Evolutionary conservation across 768 basidiomycete species (phyloP).

Genomic region (Hemileccinum impolitum): DNA sequence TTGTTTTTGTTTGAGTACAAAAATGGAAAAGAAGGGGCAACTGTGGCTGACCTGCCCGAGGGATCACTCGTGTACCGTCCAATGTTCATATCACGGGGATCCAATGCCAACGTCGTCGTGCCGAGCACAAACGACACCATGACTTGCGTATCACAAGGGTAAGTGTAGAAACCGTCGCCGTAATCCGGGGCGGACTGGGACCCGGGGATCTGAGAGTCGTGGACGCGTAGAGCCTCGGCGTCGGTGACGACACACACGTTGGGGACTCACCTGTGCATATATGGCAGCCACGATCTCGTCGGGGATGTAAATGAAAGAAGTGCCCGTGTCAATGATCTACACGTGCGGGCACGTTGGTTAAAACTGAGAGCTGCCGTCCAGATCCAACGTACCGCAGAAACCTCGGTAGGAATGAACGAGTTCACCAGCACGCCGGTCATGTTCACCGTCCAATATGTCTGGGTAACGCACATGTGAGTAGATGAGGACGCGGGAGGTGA

Average conservation of each 20-base stretch:
- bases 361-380: conserved; percentile 1
- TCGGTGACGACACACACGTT: neutral
- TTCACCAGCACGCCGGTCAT: conserved; percentile 46
- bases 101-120: conserved; percentile 39
- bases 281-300: conserved; percentile 39
- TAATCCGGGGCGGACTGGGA: conserved; percentile 39
- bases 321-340: conserved; percentile 68
- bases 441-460: conserved; percentile 61
- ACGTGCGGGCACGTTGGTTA: neutral
- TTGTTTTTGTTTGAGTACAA: no score
- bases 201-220: conserved; percentile 45
- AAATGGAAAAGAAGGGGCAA: no score
- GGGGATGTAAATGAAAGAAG: conserved; percentile 61
- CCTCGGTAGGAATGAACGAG: conserved; percentile 4
- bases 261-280: conserved; percentile 40
- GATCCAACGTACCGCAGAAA: conserved; percentile 17
- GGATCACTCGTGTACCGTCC: conserved; percentile 37
- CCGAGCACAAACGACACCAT: conserved; percentile 45
- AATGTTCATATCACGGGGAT: conserved; percentile 53
- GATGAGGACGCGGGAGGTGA: neutral
- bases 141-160: conserved; percentile 43
- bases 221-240: neutral
- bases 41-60: conserved; percentile 23
- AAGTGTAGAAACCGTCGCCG: conserved; percentile 51
- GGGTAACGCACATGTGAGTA: neutral